These are phyloP conservation scores for Vigna nakashimae DNA, from an alignment of 306 rosid genomes.

Conservation along the genomic window DNA sequence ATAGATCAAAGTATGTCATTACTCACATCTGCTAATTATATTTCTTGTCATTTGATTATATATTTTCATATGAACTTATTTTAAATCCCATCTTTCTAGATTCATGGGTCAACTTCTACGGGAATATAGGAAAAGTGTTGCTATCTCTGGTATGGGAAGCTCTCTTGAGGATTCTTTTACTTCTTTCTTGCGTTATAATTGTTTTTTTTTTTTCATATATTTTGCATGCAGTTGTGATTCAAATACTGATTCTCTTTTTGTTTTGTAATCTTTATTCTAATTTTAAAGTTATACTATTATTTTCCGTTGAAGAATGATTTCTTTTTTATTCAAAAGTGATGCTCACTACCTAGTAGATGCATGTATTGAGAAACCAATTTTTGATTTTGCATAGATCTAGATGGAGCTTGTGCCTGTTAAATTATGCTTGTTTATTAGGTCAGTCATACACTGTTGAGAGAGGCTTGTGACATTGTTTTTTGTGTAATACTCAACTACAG, in stretches of 20 bases:
- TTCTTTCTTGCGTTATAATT: not conserved
- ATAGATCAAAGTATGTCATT: conserved; percentile 79
- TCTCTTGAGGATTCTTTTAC: conserved; percentile 27
- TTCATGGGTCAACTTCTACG: conserved; percentile 97
- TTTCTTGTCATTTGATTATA: conserved; percentile 24
- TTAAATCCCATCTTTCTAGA: conserved; percentile 56
- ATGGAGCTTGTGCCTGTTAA: conserved; percentile 3
- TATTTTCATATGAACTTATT: conserved; percentile 36
- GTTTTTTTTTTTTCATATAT: conserved; percentile 1
- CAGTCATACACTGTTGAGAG: not conserved
- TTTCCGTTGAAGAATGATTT: not conserved
- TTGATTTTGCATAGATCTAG: conserved; percentile 12
- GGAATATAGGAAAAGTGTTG: conserved; percentile 83
- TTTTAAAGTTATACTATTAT: conserved; percentile 15
- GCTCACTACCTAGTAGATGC: not conserved
- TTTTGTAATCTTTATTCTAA: conserved; percentile 22
- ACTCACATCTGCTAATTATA: conserved; percentile 26
- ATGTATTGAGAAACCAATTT: conserved; percentile 18
- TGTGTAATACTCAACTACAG: conserved; percentile 57
- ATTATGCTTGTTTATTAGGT: not conserved
- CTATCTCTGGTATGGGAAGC: conserved; percentile 78
- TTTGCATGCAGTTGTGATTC: conserved; percentile 7
- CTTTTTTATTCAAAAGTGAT: not conserved
- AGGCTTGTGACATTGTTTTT: conserved; percentile 4
- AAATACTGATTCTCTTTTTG: conserved; percentile 9